Evolutionary conservation across 2,329 filamentous ascomycete species (phyloP), one percentile per base, ranked within the genome.

Genomic region (Verticillium isaacii): DNA sequence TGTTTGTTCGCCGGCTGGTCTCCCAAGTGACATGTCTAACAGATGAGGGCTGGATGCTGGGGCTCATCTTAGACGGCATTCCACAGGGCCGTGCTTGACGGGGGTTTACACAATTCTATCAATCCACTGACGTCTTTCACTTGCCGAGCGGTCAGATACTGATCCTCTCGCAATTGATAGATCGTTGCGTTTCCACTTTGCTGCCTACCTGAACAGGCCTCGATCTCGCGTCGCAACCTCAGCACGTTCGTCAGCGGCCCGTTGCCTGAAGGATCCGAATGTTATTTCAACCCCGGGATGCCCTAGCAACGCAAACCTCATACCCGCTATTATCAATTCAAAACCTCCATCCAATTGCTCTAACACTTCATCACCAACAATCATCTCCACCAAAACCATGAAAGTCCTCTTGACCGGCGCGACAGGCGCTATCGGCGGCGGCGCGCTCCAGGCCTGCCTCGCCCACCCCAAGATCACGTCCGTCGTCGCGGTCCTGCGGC

Each of bases 331-430:
- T 29, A 29, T 29, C 29, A 29, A 1, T 29, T 29, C 29, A 29
- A 6, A 29, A 29, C 1, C 29, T 29, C 29, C 29, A 29, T 29
- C 29, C 29, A 29, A 29, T 29, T 29, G 29, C 4, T 29, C 29
- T 29, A 6, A 6, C 1, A 29, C 29, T 29, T 29, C 29, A 29
- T 29, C 29, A 29, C 29, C n/a, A 45, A 5, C 3, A 23, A 23
- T n/a, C 39, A 17, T 29, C 6, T 15, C 36, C 39, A 52, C 7
- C 17, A 14, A 32, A 15, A 37, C 0, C 34, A 76, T 76, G 74
- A 76, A 76, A 58, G 62, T 76, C 58, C 72, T 76, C 45, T 67
- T 76, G 17, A 66, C 68, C 15, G 74, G 74, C 34, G 74, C 72
- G 0, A 73, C 67, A 14, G 74, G 74, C 1, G 68, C 65, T 5